These are phyloP conservation scores for Penstemon barbatus DNA, from an alignment of 257 asterid species.

Conservation along the genomic window DNA sequence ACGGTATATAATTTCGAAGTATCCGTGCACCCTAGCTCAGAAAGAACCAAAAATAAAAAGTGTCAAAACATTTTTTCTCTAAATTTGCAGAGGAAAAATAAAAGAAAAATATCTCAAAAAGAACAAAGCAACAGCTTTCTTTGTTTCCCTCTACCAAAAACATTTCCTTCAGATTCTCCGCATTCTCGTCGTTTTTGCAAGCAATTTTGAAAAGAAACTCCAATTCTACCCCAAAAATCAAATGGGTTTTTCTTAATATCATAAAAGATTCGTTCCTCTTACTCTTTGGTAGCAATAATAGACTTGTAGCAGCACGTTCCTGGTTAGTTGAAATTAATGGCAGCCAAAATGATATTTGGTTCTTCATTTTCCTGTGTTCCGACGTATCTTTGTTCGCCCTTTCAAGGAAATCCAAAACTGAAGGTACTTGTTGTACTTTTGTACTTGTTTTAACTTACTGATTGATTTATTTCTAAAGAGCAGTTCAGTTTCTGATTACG, in stretches of 20 bases:
- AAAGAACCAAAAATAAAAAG: too few relatives aligned
- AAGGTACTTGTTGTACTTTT: conserved; percentile 37
- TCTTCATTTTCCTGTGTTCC: conserved; percentile 49
- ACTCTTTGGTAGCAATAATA: not conserved
- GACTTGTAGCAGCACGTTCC: not conserved
- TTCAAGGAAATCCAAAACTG: conserved; percentile 35
- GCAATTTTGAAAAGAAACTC: not conserved
- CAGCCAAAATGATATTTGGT: conserved; percentile 41
- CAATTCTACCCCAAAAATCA: not conserved
- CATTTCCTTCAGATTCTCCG: not conserved
- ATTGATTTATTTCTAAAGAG: not conserved
- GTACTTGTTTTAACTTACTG: not conserved
- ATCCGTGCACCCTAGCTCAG: too few relatives aligned
- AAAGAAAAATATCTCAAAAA: not conserved
- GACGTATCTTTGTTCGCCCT: conserved; percentile 45
- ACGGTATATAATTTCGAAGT: too few relatives aligned
- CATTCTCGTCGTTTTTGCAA: not conserved
- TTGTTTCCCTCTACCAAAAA: not conserved
- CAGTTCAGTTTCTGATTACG: not conserved
- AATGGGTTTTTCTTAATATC: not conserved
- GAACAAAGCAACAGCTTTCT: conserved; percentile 12
- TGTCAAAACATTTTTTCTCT: not conserved
- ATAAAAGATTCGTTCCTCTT: not conserved
- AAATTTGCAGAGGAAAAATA: not conserved
- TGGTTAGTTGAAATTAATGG: conserved; percentile 34